Evolutionary conservation across 129 eudicot genomes (phyloP).

Genomic region (Flaveria sonorensis): DNA sequence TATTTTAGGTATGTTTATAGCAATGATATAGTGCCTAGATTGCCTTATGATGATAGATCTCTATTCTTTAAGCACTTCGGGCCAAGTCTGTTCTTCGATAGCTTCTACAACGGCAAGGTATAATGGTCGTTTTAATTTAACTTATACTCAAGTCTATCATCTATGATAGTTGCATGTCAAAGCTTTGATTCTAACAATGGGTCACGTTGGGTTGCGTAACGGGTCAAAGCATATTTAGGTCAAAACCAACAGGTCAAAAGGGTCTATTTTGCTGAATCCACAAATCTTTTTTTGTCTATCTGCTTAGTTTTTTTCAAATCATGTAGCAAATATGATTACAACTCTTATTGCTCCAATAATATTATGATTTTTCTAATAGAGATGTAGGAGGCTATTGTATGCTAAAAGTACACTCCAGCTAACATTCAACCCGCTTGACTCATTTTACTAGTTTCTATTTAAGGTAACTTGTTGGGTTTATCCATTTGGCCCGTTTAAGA

Average conservation of each 20-base stretch:
- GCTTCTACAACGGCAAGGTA: slow-evolving; percentile 76
- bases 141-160: not conserved
- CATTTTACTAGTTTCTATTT: not conserved
- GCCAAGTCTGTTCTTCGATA: slow-evolving; percentile 53
- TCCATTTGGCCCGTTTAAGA: not conserved
- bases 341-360: not conserved
- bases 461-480: not conserved
- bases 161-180: not conserved
- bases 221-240: not conserved
- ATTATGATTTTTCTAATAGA: too few relatives aligned
- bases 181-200: not conserved
- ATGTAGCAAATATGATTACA: not conserved
- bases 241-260: not conserved
- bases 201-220: not conserved
- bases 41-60: slow-evolving; percentile 69
- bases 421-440: not conserved
- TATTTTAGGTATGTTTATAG: slow-evolving; percentile 69
- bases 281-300: not conserved
- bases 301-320: too few relatives aligned
- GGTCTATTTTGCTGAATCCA: not conserved
- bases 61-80: slow-evolving; percentile 82
- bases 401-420: not conserved
- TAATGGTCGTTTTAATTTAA: not conserved
- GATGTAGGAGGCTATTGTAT: not conserved
- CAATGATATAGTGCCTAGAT: slow-evolving; percentile 73